Conservation (phyloP, 2,329 filamentous ascomycete species). For the Fusarium goolgardi region DNA sequence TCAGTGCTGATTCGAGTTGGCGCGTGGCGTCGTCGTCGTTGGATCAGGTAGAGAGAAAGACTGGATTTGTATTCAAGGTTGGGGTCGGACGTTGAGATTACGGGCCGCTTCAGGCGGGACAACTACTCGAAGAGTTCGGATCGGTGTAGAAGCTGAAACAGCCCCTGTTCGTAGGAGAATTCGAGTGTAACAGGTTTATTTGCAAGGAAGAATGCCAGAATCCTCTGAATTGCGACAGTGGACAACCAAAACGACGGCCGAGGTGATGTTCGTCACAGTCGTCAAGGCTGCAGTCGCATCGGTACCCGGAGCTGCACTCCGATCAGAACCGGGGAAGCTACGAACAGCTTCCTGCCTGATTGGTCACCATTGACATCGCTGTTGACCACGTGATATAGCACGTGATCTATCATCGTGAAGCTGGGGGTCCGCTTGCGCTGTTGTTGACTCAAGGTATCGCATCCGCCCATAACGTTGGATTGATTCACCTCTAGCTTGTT, state of each 20-base stretch:
- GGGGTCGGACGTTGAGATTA: constrained; percentile 29
- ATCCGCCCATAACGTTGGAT: constrained; percentile 40
- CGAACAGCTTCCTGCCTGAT: constrained; percentile 26
- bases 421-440: constrained; percentile 23
- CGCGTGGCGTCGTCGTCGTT: neutral
- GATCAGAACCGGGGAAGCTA: constrained; percentile 34
- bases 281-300: constrained; percentile 33
- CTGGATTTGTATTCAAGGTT: constrained; percentile 5
- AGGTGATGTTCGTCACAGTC: constrained; percentile 24
- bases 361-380: neutral
- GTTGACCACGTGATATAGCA: constrained; percentile 12
- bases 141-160: neutral
- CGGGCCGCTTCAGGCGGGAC: constrained; percentile 25
- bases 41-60: neutral
- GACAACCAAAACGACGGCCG: constrained; percentile 8
- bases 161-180: neutral
- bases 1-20: neutral
- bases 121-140: constrained; percentile 1
- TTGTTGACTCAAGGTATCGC: constrained; percentile 34
- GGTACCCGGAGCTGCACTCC: constrained; percentile 37
- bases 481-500: constrained; percentile 33
- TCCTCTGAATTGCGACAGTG: constrained; percentile 5
- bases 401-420: constrained; percentile 29
- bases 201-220: neutral
- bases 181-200: neutral